These are phyloP conservation scores for Cladobotryum mycophilum DNA, from an alignment of 2,329 filamentous ascomycete genomes.

Conservation along the genomic window DNA sequence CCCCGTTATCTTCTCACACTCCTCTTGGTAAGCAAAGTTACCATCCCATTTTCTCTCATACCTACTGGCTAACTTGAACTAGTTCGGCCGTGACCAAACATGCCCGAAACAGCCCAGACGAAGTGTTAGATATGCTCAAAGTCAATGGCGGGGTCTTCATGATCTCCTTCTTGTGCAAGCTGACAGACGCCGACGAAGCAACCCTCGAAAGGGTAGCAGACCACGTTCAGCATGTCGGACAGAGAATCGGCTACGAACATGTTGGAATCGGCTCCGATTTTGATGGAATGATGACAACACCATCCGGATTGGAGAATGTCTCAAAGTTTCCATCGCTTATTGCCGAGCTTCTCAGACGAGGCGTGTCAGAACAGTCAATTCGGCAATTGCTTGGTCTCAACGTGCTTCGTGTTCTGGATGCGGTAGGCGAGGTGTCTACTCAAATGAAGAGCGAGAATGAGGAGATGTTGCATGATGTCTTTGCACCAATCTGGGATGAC, in stretches of 20 bases:
- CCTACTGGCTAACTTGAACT: neutral
- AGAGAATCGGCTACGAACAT: constrained; percentile 71
- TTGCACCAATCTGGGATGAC: constrained; percentile 9
- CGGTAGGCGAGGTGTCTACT: neutral
- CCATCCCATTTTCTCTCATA: too few relatives aligned
- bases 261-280: constrained; percentile 81
- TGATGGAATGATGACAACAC: constrained; percentile 62
- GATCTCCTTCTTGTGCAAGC: constrained; percentile 75
- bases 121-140: constrained; percentile 68
- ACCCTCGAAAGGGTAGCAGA: constrained; percentile 68
- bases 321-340: constrained; percentile 58
- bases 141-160: constrained; percentile 66
- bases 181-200: constrained; percentile 61
- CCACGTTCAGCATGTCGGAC: constrained; percentile 72
- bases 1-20: constrained; percentile 75
- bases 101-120: constrained; percentile 77
- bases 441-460: neutral
- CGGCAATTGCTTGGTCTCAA: neutral
- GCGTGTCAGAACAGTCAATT: constrained; percentile 4
- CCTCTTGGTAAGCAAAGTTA: constrained; percentile 9
- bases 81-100: constrained; percentile 66
- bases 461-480: constrained; percentile 1
- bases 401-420: neutral
- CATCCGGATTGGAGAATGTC: constrained; percentile 70
- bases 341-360: constrained; percentile 7